These are phyloP conservation scores for Arthroderma sp. DNA, from an alignment of 2,329 filamentous ascomycete genomes.

Conservation along the genomic window DNA sequence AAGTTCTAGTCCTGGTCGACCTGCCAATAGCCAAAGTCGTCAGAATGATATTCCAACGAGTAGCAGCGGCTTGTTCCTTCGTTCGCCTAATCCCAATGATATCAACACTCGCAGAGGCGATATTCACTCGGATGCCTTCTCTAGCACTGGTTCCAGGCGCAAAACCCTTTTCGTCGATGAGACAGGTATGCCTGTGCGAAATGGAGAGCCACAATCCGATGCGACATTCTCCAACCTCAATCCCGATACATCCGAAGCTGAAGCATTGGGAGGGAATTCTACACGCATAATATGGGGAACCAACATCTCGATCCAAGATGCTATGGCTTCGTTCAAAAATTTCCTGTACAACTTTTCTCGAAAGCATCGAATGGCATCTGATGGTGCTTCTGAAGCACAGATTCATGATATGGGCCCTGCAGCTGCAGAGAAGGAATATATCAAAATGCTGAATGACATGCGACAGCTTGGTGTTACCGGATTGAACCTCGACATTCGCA, in stretches of 20 bases:
- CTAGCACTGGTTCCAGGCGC: constrained; percentile 41
- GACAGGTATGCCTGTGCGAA: constrained; percentile 47
- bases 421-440: constrained; percentile 69
- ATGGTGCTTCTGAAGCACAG: constrained; percentile 69
- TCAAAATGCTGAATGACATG: constrained; percentile 81
- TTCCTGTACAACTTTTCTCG: constrained; percentile 84
- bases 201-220: constrained; percentile 42
- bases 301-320: constrained; percentile 85
- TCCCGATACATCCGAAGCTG: constrained; percentile 82
- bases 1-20: constrained; percentile 71
- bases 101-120: constrained; percentile 63
- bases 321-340: constrained; percentile 75
- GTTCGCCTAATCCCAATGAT: constrained; percentile 45
- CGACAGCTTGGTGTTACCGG: constrained; percentile 69
- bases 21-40: constrained; percentile 40
- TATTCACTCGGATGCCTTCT: constrained; percentile 66
- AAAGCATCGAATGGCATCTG: constrained; percentile 86
- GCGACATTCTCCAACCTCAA: constrained; percentile 57
- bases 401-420: constrained; percentile 54
- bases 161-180: constrained; percentile 51
- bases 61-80: constrained; percentile 76
- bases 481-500: constrained; percentile 76
- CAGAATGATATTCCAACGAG: constrained; percentile 67
- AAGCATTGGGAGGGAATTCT: constrained; percentile 68
- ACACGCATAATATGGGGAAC: constrained; percentile 91